These are phyloP conservation scores for Rhizoctonia solani DNA, from an alignment of 1,284 basidiomycete genomes.

Conservation along the genomic window DNA sequence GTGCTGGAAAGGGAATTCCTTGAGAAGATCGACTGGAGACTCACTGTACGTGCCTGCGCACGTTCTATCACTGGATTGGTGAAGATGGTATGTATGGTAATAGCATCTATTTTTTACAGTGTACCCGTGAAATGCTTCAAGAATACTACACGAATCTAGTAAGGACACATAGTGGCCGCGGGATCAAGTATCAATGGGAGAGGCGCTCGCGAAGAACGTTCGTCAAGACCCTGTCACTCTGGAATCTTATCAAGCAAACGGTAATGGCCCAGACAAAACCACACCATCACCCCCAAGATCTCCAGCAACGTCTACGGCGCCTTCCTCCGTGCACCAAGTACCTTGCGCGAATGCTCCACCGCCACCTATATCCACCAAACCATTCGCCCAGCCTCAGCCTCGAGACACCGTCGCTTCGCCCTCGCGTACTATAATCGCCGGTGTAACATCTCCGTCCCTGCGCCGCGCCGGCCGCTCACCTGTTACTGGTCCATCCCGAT, in stretches of 20 bases:
- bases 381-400: conserved; percentile 8
- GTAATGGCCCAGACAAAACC: conserved; percentile 8
- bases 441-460: conserved; percentile 13
- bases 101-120: conserved; percentile 52
- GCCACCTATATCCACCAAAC: neutral
- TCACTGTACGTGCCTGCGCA: conserved; percentile 71
- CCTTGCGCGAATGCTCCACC: conserved; percentile 13
- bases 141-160: conserved; percentile 85
- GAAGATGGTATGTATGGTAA: neutral
- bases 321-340: conserved; percentile 12
- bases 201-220: conserved; percentile 17
- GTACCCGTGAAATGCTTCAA: conserved; percentile 76
- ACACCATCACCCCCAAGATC: conserved; percentile 34
- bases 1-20: conserved; percentile 91
- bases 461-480: conserved; percentile 27
- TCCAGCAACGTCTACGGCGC: conserved; percentile 26
- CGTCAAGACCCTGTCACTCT: conserved; percentile 20
- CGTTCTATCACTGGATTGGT: neutral
- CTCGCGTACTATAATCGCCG: conserved; percentile 23
- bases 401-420: conserved; percentile 20
- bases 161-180: conserved; percentile 62
- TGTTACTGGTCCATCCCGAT: conserved; percentile 5
- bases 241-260: neutral
- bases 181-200: conserved; percentile 52
- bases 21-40: conserved; percentile 84